Conservation (phyloP, 2,329 filamentous ascomycete species). For the Lachnellula occidentalis region DNA sequence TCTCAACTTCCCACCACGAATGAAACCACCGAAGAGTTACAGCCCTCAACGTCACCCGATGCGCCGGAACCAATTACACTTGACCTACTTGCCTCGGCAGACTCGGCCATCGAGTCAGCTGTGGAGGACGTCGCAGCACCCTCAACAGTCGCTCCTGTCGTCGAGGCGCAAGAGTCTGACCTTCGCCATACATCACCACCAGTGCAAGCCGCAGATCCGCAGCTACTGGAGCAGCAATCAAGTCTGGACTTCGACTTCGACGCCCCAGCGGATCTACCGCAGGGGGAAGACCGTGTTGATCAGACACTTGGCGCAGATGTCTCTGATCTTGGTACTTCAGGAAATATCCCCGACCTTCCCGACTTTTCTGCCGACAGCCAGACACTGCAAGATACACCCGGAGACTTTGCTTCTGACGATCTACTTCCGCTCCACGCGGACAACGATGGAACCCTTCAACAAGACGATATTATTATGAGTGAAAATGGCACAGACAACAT, state of each 20-base stretch:
- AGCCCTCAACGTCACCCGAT: slow-evolving; percentile 12
- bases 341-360: neutral
- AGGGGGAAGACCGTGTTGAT: slow-evolving; percentile 2
- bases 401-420: neutral
- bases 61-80: slow-evolving; percentile 4
- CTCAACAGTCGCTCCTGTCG: slow-evolving; percentile 26
- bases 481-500: slow-evolving; percentile 20
- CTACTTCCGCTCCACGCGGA: neutral
- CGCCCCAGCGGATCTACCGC: slow-evolving; percentile 1
- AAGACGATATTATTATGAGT: neutral
- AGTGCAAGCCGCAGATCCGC: slow-evolving; percentile 1
- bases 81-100: slow-evolving; percentile 10
- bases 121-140: slow-evolving; percentile 20
- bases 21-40: slow-evolving; percentile 12
- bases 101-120: slow-evolving; percentile 21
- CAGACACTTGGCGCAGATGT: neutral
- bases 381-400: neutral
- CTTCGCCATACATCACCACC: slow-evolving; percentile 21
- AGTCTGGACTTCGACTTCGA: slow-evolving; percentile 8
- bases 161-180: slow-evolving; percentile 30
- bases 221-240: neutral
- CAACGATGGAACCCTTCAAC: neutral
- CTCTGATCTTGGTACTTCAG: neutral
- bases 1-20: slow-evolving; percentile 18
- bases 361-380: neutral